These are phyloP conservation scores for Byssochlamys sp. DNA, from an alignment of 2,329 filamentous ascomycete species.

Conservation along the genomic window DNA sequence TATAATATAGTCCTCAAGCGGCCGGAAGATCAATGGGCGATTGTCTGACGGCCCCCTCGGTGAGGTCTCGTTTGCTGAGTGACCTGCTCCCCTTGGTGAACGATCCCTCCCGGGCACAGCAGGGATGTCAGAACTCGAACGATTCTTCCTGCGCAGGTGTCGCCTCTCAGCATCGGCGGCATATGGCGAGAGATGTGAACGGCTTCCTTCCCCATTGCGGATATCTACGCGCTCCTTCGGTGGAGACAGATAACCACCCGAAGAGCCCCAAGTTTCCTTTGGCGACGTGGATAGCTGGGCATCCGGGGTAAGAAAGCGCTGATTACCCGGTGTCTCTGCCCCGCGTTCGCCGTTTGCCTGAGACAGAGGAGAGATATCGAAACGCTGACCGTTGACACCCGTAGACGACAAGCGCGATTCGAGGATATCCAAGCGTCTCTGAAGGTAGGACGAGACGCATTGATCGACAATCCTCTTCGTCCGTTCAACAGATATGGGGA, in stretches of 20 bases:
- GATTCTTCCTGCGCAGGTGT: slow-evolving; percentile 13
- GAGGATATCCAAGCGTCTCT: slow-evolving; percentile 25
- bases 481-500: slow-evolving; percentile 50
- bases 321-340: neutral
- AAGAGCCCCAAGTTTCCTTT: neutral
- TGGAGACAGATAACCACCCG: neutral
- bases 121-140: slow-evolving; percentile 22
- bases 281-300: neutral
- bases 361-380: slow-evolving; percentile 4
- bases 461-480: slow-evolving; percentile 50
- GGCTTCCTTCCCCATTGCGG: neutral
- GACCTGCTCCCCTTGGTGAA: slow-evolving; percentile 10
- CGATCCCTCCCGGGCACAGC: slow-evolving; percentile 12
- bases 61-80: slow-evolving; percentile 12
- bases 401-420: slow-evolving; percentile 7
- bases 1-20: slow-evolving; percentile 67
- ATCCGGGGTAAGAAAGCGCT: neutral
- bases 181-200: slow-evolving; percentile 1
- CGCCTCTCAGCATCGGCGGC: slow-evolving; percentile 10
- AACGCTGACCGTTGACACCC: slow-evolving; percentile 13
- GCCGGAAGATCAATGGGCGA: slow-evolving; percentile 55
- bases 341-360: neutral
- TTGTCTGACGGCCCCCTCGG: slow-evolving; percentile 28
- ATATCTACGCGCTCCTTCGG: neutral
- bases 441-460: slow-evolving; percentile 45